Conservation (phyloP, 768 basidiomycete species). For the Lactarius tabidus region DNA sequence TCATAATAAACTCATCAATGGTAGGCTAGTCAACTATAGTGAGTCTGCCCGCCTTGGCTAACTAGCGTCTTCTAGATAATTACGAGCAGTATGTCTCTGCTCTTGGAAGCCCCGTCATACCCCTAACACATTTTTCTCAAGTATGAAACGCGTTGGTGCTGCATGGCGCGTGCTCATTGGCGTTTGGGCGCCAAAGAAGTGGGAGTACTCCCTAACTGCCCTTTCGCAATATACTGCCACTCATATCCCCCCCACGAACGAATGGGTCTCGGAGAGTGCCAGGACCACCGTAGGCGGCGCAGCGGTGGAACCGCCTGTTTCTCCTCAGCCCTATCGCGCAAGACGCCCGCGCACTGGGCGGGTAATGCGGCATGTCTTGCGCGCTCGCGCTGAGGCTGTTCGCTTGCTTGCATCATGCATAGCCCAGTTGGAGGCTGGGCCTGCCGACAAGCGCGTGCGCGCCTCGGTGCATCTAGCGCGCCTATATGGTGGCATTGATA, state of each 20-base stretch:
- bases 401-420: slow-evolving; percentile 72
- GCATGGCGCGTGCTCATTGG: slow-evolving; percentile 98
- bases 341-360: slow-evolving; percentile 69
- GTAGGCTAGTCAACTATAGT: slow-evolving; percentile 41
- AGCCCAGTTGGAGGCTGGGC: slow-evolving; percentile 49
- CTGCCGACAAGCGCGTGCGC: slow-evolving; percentile 46
- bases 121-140: slow-evolving; percentile 18
- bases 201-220: slow-evolving; percentile 75
- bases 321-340: slow-evolving; percentile 27
- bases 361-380: slow-evolving; percentile 84
- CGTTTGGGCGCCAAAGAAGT: slow-evolving; percentile 82
- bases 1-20: slow-evolving; percentile 82
- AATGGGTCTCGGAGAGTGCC: slow-evolving; percentile 57
- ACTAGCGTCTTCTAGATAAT: slow-evolving; percentile 43
- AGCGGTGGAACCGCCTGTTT: slow-evolving; percentile 20
- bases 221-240: slow-evolving; percentile 72
- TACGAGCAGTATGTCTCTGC: slow-evolving; percentile 59
- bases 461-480: slow-evolving; percentile 47
- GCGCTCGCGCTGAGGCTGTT: slow-evolving; percentile 79
- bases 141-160: slow-evolving; percentile 81
- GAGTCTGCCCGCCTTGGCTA: background rate
- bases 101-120: slow-evolving; percentile 20
- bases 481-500: slow-evolving; percentile 41
- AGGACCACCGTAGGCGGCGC: slow-evolving; percentile 30
- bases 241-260: slow-evolving; percentile 58